Percentiles rank a stretch among this genome's conserved stretches.
Conservation (phyloP, 2,329 filamentous ascomycete species). For the Pseudopithomyces chartarum region DNA sequence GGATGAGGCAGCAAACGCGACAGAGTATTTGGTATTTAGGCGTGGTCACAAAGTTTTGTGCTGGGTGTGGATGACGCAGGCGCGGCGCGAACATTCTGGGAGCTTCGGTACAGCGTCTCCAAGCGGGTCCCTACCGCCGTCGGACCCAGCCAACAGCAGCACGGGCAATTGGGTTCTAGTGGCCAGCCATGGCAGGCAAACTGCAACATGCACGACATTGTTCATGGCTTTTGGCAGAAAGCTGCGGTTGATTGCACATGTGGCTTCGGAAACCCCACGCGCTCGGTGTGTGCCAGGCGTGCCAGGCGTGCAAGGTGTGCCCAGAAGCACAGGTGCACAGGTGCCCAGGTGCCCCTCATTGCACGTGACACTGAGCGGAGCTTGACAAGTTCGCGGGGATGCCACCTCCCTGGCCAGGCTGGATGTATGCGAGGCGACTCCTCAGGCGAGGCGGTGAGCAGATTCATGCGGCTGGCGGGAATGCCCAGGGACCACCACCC, state of each 20-base stretch:
- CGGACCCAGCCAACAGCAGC: background rate
- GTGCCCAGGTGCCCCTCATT: conserved; percentile 27
- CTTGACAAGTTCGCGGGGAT: conserved; percentile 48
- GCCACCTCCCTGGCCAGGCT: too few relatives aligned
- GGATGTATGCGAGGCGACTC: conserved; percentile 24
- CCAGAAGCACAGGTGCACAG: background rate
- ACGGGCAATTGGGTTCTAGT: conserved; percentile 6
- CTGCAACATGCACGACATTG: background rate
- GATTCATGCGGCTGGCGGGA: conserved; percentile 37
- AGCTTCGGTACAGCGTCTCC: conserved; percentile 18
- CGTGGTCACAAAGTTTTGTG: conserved; percentile 13
- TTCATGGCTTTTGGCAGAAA: too few relatives aligned
- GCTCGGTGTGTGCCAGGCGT: background rate
- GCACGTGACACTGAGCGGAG: conserved; percentile 31
- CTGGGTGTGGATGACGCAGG: conserved; percentile 21
- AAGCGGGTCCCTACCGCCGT: background rate
- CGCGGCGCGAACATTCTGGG: conserved; percentile 19
- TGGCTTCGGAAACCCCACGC: too few relatives aligned
- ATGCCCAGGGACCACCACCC: conserved; percentile 12
- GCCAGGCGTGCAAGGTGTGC: background rate
- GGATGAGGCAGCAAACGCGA: conserved; percentile 10
- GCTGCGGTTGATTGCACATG: background rate
- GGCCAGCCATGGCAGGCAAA: background rate
- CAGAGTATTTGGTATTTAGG: conserved; percentile 24
- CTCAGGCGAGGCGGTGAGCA: conserved; percentile 44